Conservation (phyloP, 169 alveolate genomes). For the Plasmodium knowlesi region DNA sequence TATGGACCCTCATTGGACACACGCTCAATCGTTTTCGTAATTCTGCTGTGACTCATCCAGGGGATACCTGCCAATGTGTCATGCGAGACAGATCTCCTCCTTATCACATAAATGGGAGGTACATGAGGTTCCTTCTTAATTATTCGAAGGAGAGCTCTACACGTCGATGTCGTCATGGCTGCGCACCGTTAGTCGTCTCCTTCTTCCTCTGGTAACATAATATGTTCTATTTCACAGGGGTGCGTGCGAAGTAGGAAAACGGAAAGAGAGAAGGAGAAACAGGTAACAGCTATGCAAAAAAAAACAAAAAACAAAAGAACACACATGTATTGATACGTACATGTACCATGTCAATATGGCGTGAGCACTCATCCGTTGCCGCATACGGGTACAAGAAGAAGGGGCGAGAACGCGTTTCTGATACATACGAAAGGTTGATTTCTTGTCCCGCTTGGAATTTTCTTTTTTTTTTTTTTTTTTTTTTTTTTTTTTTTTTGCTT, state of each 20-base stretch:
- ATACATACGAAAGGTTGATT: not conserved
- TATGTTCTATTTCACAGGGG: not conserved
- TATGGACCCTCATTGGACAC: constrained; percentile 66
- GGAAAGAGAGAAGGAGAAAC: not conserved
- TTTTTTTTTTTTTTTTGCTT: not conserved
- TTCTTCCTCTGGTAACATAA: not conserved
- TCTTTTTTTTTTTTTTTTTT: not conserved
- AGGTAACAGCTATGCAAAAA: not conserved
- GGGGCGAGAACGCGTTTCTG: not conserved
- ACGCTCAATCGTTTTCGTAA: constrained; percentile 52
- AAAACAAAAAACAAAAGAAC: not conserved
- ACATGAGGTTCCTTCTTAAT: not conserved
- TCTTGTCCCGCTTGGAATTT: not conserved
- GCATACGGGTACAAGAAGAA: not conserved
- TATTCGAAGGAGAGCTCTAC: not conserved
- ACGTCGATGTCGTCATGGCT: not conserved
- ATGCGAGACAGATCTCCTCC: constrained; percentile 34
- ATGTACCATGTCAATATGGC: not conserved
- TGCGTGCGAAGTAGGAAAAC: not conserved
- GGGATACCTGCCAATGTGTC: constrained; percentile 73
- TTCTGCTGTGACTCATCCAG: constrained; percentile 75
- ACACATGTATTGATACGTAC: not conserved
- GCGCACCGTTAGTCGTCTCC: not conserved
- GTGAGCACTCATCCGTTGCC: not conserved
- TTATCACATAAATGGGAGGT: not conserved